These are phyloP conservation scores for Lichtheimia corymbifera DNA, from an alignment of 371 early-diverging fungal species.

Conservation along the genomic window DNA sequence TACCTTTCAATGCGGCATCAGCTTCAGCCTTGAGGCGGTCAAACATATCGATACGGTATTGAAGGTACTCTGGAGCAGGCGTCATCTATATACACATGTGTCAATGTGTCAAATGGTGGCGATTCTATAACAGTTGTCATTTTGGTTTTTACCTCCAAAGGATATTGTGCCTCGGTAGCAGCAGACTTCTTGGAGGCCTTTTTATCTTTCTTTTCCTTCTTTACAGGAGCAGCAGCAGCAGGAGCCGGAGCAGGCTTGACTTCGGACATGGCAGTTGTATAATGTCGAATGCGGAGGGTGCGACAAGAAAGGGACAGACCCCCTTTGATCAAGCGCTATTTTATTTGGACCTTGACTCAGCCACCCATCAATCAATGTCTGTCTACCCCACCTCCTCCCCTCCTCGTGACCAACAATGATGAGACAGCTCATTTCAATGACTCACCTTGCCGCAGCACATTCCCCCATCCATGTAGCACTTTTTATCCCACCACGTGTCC, in stretches of 20 bases:
- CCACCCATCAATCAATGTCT: background rate
- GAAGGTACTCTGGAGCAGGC: constrained; percentile 82
- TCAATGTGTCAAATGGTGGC: background rate
- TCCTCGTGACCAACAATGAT: too few relatives aligned
- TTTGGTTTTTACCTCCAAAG: constrained; percentile 52
- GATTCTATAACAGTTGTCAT: background rate
- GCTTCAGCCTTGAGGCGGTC: constrained; percentile 81
- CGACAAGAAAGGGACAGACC: too few relatives aligned
- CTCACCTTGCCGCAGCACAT: too few relatives aligned
- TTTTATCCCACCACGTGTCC: too few relatives aligned
- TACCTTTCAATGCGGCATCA: constrained; percentile 82
- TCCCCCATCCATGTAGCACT: too few relatives aligned
- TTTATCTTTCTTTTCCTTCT: constrained; percentile 34
- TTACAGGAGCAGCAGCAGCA: constrained; percentile 3
- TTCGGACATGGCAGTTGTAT: background rate
- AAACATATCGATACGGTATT: constrained; percentile 90
- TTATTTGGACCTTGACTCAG: constrained; percentile 2
- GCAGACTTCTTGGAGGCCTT: constrained; percentile 51
- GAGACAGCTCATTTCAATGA: too few relatives aligned
- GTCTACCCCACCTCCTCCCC: too few relatives aligned
- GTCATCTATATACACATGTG: constrained; percentile 40
- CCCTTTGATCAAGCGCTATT: background rate
- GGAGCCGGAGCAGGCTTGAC: constrained; percentile 1
- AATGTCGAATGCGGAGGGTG: too few relatives aligned
- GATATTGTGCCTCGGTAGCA: constrained; percentile 46